Base-by-base conservation (phyloP, 352 stramenopile species). In the Halophytophthora polymorphica region DNA sequence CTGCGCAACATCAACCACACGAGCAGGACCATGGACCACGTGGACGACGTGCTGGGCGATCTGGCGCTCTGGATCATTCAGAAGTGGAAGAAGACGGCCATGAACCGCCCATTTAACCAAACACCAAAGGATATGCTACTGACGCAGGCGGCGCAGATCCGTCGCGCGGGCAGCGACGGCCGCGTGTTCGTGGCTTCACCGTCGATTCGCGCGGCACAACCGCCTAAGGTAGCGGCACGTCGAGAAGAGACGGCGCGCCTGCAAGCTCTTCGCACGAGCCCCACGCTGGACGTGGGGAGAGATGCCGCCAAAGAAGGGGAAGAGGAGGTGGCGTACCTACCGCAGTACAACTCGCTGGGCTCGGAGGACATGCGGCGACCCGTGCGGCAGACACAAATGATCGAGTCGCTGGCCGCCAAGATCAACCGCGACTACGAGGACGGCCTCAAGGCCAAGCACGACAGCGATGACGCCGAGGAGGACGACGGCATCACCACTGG, bases 291-390 rank as follows among this genome's bases (percentile, higher is more conserved):
- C 33, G 41, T n/a, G 25, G 56, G 67, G 7, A 40, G 40, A 3
- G 39, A 35, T 13, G 34, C 56, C 25, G 44, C 63, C 12, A 22
- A 38, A 42, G 59, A 73, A 41, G 51, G 55, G 5, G 56, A 56
- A 8, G 56, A 77, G 3, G 66, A 77, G 22, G 57, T 69, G 17
- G 62, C 83, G 31, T 74, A 82, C 31, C 46, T 86, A 2, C 70
- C 73, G 7, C 72, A 78, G 25, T 86, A 77, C 42, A 84, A 86
- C 36, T 88, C 77, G 31, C 56, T 88, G 7, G 77, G 77, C 0
- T 86, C 77, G n/a, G 72, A 77, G 33, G 60, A 83, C 38, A 69
- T 66, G 53, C 70, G 70, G 19, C 67, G 74, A n/a, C 74, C 72
- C 2, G 45, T 69, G 1, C 72, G 74, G 28, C 70, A 84, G 58